A percentile compares a stretch with the other conserved stretches of the same genome.
Evolutionary conservation across 768 basidiomycete genomes (phyloP).

Genomic region (Panaeolus papilionaceus): DNA sequence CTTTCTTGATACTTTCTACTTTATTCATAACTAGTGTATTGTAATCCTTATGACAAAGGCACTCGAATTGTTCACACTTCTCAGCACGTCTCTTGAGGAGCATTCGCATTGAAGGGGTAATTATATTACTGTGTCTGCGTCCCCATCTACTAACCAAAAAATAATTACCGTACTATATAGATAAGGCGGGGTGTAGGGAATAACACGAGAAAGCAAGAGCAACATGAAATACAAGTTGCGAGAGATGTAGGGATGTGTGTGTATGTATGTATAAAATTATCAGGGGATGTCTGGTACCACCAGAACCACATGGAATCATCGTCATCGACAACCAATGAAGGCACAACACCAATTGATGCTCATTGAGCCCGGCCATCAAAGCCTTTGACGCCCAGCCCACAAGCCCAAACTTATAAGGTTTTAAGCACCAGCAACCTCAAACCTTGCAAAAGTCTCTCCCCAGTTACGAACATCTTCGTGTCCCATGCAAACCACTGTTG

Average conservation of each 20-base stretch:
- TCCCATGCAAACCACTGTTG: slow-evolving; percentile 87
- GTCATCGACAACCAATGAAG: not conserved
- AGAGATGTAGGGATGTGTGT: not conserved
- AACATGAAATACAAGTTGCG: not conserved
- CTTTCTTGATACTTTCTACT: not conserved
- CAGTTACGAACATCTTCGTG: slow-evolving; percentile 78
- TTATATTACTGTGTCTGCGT: slow-evolving; percentile 1
- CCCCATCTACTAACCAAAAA: slow-evolving; percentile 10
- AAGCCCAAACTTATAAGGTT: not conserved
- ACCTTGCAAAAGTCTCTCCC: slow-evolving; percentile 67
- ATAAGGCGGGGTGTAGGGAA: slow-evolving; percentile 4
- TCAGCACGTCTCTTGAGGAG: not conserved
- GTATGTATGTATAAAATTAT: not conserved
- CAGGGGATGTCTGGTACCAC: not conserved
- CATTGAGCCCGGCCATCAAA: not conserved
- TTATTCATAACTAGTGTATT: not conserved
- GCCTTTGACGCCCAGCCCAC: not conserved
- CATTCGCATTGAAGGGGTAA: not conserved
- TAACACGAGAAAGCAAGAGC: slow-evolving; percentile 5
- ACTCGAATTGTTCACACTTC: not conserved
- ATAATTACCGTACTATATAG: slow-evolving; percentile 6
- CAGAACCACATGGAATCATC: not conserved
- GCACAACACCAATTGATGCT: not conserved
- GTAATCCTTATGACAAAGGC: not conserved
- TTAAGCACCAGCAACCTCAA: slow-evolving; percentile 56